Base-by-base conservation (phyloP, 2,329 filamentous ascomycete genomes). In the Sclerotinia borealis region DNA sequence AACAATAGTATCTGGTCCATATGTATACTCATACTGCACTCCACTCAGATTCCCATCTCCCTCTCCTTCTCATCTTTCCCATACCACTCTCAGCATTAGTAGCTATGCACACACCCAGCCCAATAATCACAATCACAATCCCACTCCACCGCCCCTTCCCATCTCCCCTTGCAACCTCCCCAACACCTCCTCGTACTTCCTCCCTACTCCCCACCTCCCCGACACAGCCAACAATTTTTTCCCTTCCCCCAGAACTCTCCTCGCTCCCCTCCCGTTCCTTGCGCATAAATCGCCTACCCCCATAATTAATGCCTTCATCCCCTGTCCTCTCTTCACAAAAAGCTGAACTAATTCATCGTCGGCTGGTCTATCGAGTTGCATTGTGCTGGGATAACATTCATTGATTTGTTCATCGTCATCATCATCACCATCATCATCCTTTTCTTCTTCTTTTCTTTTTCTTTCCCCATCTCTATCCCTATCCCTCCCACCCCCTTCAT, bases 301-400 rank as follows among this genome's bases (percentile, higher is more conserved):
- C 10, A 77, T 79, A 10, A 85, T 76, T 64, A 80, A 78, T 0
- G 78, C 81, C 22, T 75, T 76, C 78, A 85, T 83, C 3, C 68
- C 74, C 36, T 78, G 74, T 0, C 83, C 83, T 19, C 78, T 75
- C 13, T 78, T 75, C 0, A 85, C 81, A 69, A 82, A 85, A 1
- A 80, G 72, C 67, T 85, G 83, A 1, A 84, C 82, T 55, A 85
- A 76, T 67, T 85, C 83, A 69, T 85, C 83, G 65, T 85, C 82
- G 2, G 79, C 79, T 0, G 83, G 83, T 11, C 82, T 76, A 63
- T 86, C 83, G 0, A 86, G 74, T 22, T 81, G 78, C 43, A 85
- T 81, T 10, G 81, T 79, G 0, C 72, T 76, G 0, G 79, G 76
- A 22, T 76, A 74, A 1, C 70, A 69, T 3, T 61, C 59, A 15